Percentiles rank a stretch among this genome's conserved stretches.
phyloP scores from a whole-genome alignment of 441 rosid species.

The Adansonia gregorii region DNA sequence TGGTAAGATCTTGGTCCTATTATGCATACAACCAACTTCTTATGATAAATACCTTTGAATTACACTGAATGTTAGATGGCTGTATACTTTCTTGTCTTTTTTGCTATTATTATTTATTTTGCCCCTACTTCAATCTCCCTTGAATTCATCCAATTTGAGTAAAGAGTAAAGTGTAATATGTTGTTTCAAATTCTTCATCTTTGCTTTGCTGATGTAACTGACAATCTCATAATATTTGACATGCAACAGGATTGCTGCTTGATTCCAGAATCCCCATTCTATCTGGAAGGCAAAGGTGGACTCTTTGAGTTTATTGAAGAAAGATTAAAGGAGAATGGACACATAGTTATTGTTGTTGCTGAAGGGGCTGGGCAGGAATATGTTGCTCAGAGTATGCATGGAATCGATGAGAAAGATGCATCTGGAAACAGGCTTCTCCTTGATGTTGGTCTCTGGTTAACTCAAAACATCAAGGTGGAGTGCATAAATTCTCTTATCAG shows the following conservation, averaged over 20 bases:
- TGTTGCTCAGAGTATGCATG: constrained; percentile 57
- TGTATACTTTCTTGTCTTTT: not conserved
- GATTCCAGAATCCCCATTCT: constrained; percentile 78
- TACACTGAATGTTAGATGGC: constrained; percentile 12
- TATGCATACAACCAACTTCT: constrained; percentile 10
- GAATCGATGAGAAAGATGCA: constrained; percentile 55
- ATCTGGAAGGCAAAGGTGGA: constrained; percentile 67
- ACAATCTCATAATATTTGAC: constrained; percentile 25
- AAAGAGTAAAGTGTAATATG: not conserved
- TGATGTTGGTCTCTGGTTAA: constrained; percentile 75
- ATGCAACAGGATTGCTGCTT: constrained; percentile 79
- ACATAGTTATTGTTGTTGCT: constrained; percentile 65
- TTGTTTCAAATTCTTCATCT: not conserved
- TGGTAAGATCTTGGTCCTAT: constrained; percentile 51
- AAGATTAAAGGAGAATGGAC: constrained; percentile 63
- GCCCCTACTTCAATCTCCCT: not conserved
- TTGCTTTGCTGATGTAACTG: not conserved
- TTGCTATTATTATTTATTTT: not conserved
- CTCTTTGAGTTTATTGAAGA: constrained; percentile 66
- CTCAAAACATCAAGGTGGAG: constrained; percentile 66
- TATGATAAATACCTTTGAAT: constrained; percentile 11
- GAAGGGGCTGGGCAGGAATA: constrained; percentile 79
- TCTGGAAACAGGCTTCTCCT: constrained; percentile 73
- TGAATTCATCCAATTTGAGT: not conserved
- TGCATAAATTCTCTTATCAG: constrained; percentile 17